Evolutionary conservation across 768 basidiomycete genomes (phyloP).

Genomic region (Russula brevipes): DNA sequence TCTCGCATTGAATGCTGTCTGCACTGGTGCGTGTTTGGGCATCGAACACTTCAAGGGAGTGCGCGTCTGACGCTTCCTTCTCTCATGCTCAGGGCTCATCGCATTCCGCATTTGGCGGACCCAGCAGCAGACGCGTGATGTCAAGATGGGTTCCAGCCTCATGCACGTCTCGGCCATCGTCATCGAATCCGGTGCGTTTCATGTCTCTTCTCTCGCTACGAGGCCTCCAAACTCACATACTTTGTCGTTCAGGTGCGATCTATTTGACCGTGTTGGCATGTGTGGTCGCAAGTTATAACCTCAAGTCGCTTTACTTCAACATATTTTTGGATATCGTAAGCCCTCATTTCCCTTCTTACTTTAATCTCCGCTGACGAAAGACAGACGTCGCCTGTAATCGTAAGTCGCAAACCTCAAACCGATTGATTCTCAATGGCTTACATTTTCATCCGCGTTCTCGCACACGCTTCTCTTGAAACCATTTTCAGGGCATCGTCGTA

Average conservation of each 20-base stretch:
- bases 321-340: constrained; percentile 23
- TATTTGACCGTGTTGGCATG: constrained; percentile 11
- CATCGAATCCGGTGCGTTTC: constrained; percentile 20
- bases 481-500: constrained; percentile 21
- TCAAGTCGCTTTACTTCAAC: constrained; percentile 16
- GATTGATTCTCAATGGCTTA: neutral
- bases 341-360: neutral
- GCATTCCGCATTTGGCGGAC: constrained; percentile 22
- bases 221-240: neutral
- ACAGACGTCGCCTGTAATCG: constrained; percentile 22
- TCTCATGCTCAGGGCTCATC: constrained; percentile 11
- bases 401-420: constrained; percentile 5
- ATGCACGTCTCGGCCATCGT: constrained; percentile 17
- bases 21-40: constrained; percentile 11
- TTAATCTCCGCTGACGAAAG: constrained; percentile 14
- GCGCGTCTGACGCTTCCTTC: neutral
- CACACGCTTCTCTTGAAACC: neutral
- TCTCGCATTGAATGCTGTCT: constrained; percentile 16
- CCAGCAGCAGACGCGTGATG: constrained; percentile 19
- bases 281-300: constrained; percentile 7
- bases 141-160: constrained; percentile 22
- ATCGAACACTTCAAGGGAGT: neutral
- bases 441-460: neutral
- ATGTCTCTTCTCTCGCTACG: neutral
- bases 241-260: constrained; percentile 9